Conservation (phyloP, 495 filamentous ascomycete genomes). For the Talaromyces proteolyticus region DNA sequence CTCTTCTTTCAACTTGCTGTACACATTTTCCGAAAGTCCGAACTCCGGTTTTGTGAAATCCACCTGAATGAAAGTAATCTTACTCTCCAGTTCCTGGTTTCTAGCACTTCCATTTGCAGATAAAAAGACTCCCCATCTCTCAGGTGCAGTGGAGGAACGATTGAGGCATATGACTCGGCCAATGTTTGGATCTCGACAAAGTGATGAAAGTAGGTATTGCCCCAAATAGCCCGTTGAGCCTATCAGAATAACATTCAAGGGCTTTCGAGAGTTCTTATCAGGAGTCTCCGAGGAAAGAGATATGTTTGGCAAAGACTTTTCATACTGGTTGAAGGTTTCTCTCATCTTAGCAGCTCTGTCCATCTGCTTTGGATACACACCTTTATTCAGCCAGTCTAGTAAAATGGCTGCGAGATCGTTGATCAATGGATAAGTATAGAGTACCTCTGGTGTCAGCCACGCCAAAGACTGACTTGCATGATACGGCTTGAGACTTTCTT, state of each 20-base stretch:
- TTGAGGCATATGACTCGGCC: constrained; percentile 51
- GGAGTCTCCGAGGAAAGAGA: not conserved
- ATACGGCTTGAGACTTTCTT: not conserved
- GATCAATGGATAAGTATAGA: not conserved
- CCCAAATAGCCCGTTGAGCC: constrained; percentile 57
- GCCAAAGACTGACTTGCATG: not conserved
- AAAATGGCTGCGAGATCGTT: not conserved
- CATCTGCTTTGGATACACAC: not conserved
- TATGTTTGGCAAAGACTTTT: not conserved
- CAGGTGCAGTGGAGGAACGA: constrained; percentile 21
- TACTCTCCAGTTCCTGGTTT: not conserved
- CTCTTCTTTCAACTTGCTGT: constrained; percentile 25
- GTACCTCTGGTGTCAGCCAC: not conserved
- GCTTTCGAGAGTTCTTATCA: not conserved
- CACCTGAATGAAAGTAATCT: constrained; percentile 40
- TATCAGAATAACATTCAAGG: constrained; percentile 38
- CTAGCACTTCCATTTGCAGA: not conserved
- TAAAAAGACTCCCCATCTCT: constrained; percentile 4
- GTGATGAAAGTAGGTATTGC: constrained; percentile 45
- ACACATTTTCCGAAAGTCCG: constrained; percentile 31
- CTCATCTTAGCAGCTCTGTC: not conserved
- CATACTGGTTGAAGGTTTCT: not conserved
- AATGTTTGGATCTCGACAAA: constrained; percentile 27
- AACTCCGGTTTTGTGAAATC: constrained; percentile 41
- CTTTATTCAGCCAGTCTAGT: not conserved